Evolutionary conservation across 371 early-diverging fungal species (phyloP).

Genomic region (Mortierella sp.): DNA sequence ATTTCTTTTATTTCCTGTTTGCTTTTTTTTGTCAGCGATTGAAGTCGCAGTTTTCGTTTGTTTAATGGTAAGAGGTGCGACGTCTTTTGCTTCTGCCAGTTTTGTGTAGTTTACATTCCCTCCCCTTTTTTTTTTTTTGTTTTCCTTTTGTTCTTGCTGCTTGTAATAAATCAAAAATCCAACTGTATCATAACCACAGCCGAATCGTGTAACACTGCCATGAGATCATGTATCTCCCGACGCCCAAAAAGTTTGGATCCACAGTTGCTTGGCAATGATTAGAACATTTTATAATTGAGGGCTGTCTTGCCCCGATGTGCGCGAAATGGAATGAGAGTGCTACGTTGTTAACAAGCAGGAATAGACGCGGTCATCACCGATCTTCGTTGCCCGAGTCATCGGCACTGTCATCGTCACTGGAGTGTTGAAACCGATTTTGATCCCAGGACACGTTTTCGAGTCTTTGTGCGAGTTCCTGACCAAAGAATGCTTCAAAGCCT

Average conservation of each 20-base stretch:
- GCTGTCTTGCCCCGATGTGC: too few relatives aligned
- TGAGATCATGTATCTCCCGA: too few relatives aligned
- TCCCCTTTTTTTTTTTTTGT: too few relatives aligned
- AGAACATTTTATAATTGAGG: too few relatives aligned
- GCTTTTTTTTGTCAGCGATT: background rate
- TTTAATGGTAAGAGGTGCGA: background rate
- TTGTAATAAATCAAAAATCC: too few relatives aligned
- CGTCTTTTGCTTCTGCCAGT: background rate
- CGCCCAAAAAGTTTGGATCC: too few relatives aligned
- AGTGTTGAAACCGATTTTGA: constrained; percentile 5
- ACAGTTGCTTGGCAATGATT: too few relatives aligned
- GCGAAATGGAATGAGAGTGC: too few relatives aligned
- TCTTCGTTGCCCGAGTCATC: background rate
- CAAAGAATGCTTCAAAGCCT: constrained; percentile 44
- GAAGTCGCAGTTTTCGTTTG: background rate
- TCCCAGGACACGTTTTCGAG: constrained; percentile 33
- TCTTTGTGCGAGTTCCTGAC: constrained; percentile 32
- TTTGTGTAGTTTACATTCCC: too few relatives aligned
- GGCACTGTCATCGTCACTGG: background rate
- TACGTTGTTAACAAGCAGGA: background rate
- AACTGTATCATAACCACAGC: too few relatives aligned
- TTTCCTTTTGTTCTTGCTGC: too few relatives aligned
- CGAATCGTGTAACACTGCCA: too few relatives aligned
- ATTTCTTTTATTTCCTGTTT: background rate
- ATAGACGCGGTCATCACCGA: background rate